phyloP scores from a whole-genome alignment of 345 rosid species.

The Limnanthes douglasii region DNA sequence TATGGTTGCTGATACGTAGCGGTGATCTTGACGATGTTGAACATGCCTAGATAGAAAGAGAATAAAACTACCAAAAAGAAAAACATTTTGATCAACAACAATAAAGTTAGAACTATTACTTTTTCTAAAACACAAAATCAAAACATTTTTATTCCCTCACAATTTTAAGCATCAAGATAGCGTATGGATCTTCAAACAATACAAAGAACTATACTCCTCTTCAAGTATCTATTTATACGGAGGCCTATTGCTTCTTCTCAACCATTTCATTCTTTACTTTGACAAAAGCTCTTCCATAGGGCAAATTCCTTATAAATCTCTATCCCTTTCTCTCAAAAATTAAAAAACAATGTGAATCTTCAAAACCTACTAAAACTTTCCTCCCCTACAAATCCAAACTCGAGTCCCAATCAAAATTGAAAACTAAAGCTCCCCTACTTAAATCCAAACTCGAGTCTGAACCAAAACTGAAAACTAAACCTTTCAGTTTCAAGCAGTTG shows the following conservation, averaged over 20 bases:
- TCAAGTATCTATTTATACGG: slow-evolving; percentile 28
- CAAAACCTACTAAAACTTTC: too few relatives aligned
- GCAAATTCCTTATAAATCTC: slow-evolving; percentile 31
- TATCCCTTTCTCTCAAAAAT: slow-evolving; percentile 20
- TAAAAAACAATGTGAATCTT: too few relatives aligned
- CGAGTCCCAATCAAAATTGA: slow-evolving; percentile 18
- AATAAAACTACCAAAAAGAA: too few relatives aligned
- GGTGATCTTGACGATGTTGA: too few relatives aligned
- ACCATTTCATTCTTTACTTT: slow-evolving; percentile 42
- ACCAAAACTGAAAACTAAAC: slow-evolving; percentile 47
- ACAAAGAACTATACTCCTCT: slow-evolving; percentile 30
- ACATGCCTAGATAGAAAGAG: too few relatives aligned
- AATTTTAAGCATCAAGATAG: too few relatives aligned
- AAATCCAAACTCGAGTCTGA: too few relatives aligned
- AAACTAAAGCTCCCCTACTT: slow-evolving; percentile 23
- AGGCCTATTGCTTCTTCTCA: slow-evolving; percentile 54
- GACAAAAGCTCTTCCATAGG: slow-evolving; percentile 33
- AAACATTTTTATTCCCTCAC: too few relatives aligned
- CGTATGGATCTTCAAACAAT: slow-evolving; percentile 50
- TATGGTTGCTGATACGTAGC: too few relatives aligned
- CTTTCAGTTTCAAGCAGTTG: slow-evolving; percentile 20
- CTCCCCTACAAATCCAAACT: slow-evolving; percentile 5
- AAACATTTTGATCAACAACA: too few relatives aligned
- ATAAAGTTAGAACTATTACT: too few relatives aligned
- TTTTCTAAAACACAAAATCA: too few relatives aligned